These are phyloP conservation scores for Hortiboletus campestris DNA, from an alignment of 768 basidiomycete genomes.

Conservation along the genomic window DNA sequence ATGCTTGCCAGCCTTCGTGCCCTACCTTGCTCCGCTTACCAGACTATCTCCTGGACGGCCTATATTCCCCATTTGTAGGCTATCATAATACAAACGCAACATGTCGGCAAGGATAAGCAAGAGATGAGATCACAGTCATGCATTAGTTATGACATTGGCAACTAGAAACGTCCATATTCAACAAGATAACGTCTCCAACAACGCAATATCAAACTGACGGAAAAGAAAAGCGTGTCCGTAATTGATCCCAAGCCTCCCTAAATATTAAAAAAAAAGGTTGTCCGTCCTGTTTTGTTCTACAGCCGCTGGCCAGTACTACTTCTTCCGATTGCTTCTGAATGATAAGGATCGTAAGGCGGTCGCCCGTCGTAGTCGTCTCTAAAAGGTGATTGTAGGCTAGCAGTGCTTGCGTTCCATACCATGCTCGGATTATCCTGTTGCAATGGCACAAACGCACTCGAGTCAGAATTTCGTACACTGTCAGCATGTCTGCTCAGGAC, in stretches of 20 bases:
- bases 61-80: constrained; percentile 5
- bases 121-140: constrained; percentile 4
- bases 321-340: constrained; percentile 24
- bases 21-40: background rate
- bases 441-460: constrained; percentile 71
- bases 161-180: constrained; percentile 7
- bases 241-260: background rate
- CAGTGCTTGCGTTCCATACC: constrained; percentile 57
- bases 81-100: background rate
- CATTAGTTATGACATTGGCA: constrained; percentile 3
- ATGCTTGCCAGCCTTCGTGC: constrained; percentile 1
- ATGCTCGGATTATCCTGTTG: constrained; percentile 58
- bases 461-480: constrained; percentile 49
- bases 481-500: constrained; percentile 24
- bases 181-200: constrained; percentile 4
- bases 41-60: background rate
- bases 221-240: constrained; percentile 8
- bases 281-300: constrained; percentile 17
- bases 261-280: background rate
- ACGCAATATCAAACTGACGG: background rate
- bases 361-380: constrained; percentile 30
- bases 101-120: background rate
- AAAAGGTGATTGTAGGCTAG: constrained; percentile 43
- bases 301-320: constrained; percentile 23
- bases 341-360: constrained; percentile 28